Conservation (phyloP, 495 filamentous ascomycete species). For the Monascus purpureus region DNA sequence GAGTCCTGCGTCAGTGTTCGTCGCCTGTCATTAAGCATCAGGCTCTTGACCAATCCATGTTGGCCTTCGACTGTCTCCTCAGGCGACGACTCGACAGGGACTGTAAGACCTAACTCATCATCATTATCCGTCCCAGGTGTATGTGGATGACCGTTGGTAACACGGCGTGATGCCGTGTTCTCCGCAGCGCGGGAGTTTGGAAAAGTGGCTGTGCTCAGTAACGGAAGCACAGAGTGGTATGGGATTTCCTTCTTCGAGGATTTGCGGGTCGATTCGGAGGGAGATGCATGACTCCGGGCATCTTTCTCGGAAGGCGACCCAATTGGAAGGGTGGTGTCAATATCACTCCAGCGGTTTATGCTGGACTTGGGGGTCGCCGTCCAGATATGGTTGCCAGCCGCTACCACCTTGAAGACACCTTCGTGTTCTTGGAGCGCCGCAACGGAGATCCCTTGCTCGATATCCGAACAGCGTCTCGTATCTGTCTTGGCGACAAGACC, state of each 20-base stretch:
- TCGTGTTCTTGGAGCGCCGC: conserved; percentile 85
- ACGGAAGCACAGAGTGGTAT: conserved; percentile 54
- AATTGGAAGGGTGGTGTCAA: conserved; percentile 56
- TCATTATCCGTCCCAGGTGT: conserved; percentile 47
- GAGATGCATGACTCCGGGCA: conserved; percentile 13
- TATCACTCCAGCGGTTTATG: conserved; percentile 86
- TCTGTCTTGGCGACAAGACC: conserved; percentile 93
- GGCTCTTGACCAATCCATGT: conserved; percentile 86
- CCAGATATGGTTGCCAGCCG: conserved; percentile 74
- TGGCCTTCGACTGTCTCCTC: conserved; percentile 87
- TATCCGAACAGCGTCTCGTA: conserved; percentile 57
- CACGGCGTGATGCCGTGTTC: conserved; percentile 30
- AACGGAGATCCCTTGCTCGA: conserved; percentile 80
- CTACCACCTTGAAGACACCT: conserved; percentile 73
- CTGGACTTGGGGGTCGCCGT: conserved; percentile 87
- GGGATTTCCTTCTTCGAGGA: conserved; percentile 51
- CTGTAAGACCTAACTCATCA: conserved; percentile 36
- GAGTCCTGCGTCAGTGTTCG: conserved; percentile 86
- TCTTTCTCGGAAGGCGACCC: conserved; percentile 42
- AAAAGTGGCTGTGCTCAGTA: conserved; percentile 74
- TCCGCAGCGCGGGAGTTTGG: conserved; percentile 39
- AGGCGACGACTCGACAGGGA: conserved; percentile 61
- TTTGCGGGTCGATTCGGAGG: conserved; percentile 3
- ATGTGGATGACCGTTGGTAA: conserved; percentile 38
- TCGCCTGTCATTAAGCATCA: conserved; percentile 80